These are phyloP conservation scores for Polymyxa betae DNA, from an alignment of 208 protist genomes.

Conservation along the genomic window DNA sequence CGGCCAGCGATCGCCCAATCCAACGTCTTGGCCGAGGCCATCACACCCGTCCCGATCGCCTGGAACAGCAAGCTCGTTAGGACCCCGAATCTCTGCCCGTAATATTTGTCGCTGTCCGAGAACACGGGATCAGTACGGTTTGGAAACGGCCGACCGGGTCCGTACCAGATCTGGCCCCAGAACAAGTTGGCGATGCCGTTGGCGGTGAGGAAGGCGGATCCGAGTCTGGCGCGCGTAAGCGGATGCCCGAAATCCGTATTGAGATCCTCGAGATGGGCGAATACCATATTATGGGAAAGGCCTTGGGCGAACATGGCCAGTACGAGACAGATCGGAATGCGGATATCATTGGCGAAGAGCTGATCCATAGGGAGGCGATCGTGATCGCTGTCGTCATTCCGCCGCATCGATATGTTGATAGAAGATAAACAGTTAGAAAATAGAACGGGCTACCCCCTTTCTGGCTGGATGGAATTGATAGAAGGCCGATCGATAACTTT, in stretches of 20 bases:
- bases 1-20: neutral
- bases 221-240: neutral
- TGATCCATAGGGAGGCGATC: no score
- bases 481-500: no score
- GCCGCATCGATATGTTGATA: no score
- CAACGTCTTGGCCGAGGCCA: neutral
- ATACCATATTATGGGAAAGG: no score
- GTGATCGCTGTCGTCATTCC: no score
- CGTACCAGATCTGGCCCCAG: constrained; percentile 29
- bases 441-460: no score
- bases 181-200: neutral
- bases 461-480: no score
- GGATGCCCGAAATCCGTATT: neutral
- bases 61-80: neutral
- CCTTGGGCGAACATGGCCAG: neutral
- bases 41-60: neutral
- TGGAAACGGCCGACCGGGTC: neutral
- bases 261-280: neutral
- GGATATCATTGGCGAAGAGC: neutral
- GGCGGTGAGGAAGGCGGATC: neutral
- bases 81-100: neutral
- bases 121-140: neutral
- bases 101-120: neutral
- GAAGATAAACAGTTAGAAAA: no score
- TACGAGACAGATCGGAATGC: neutral